Base-by-base conservation (phyloP, 2,329 filamentous ascomycete genomes). In the Colletotrichum eleusines region DNA sequence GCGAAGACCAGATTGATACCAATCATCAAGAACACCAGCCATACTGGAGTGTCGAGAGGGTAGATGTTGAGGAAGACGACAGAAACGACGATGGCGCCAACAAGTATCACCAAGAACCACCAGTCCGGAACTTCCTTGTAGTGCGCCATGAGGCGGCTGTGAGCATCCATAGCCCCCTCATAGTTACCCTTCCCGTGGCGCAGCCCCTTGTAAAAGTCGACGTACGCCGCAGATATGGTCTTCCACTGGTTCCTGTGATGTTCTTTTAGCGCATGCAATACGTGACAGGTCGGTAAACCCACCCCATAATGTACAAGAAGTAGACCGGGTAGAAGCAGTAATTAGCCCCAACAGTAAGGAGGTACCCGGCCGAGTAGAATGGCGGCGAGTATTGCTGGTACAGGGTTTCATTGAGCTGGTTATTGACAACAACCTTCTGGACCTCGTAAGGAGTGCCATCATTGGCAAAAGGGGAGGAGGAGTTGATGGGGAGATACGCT, bases 71-170 rank as follows among this genome's bases (percentile, higher is more conserved):
- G 74, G 57, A 78, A 75, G 62, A 81, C 72, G 50, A 80, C 75
- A 6, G 79, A 77, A 26, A 81, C 77, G 31, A 80, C 74, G 65
- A 81, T 76, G 63, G 79, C 76, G 51, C 44, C 71, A 26, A 77
- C 69, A 5, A 84, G 77, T 51, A 84, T 82, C 42, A 80, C 40
- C 7, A 84, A 73, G 74, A 84, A 84, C 84, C 83, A 86, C 84
- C 84, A 86, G 66, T 85, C 84, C 0, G 84, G 84, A 0, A 86
- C 83, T 57, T 86, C 84, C 0, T 77, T 76, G 70, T 85, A 86
- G 2, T 76, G 77, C 5, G 77, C 73, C 84, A 86, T 85, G 1
- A 84, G 75, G 0, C 81, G 76, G 2, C 76, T 83, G 48, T 85
- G 82, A 0, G 83, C 74, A 70, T 86, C 83, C 63, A 81, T 81